A percentile compares a stretch with the other conserved stretches of the same genome.
Evolutionary conservation across 2,329 filamentous ascomycete genomes (phyloP).

Genomic region (Botrytis deweyae): DNA sequence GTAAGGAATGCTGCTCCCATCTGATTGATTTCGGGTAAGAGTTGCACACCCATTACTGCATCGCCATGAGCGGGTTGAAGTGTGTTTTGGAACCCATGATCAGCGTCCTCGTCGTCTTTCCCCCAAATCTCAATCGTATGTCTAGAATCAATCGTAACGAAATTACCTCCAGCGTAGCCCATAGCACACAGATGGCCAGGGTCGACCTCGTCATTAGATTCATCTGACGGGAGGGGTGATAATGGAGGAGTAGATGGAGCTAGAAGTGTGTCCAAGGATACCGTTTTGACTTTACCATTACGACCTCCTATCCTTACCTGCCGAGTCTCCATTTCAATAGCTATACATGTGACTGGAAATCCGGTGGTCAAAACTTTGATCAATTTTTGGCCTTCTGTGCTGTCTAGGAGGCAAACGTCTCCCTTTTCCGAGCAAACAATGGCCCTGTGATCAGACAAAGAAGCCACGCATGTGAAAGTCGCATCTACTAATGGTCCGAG

Average conservation of each 20-base stretch:
- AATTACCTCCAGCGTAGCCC: constrained; percentile 63
- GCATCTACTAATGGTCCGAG: constrained; percentile 78
- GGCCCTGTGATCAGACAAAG: constrained; percentile 70
- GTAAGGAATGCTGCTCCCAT: constrained; percentile 76
- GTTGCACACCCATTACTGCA: constrained; percentile 69
- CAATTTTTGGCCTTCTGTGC: constrained; percentile 68
- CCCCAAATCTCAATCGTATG: constrained; percentile 67
- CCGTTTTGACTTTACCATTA: constrained; percentile 46
- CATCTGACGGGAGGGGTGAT: constrained; percentile 33
- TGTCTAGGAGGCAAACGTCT: constrained; percentile 85
- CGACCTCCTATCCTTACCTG: constrained; percentile 42
- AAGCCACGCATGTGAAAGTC: constrained; percentile 76
- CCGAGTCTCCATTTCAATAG: constrained; percentile 40
- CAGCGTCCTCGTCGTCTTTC: constrained; percentile 38
- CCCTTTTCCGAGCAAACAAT: constrained; percentile 86
- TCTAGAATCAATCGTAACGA: constrained; percentile 73
- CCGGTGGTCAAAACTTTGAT: constrained; percentile 63
- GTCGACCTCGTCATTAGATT: constrained; percentile 30
- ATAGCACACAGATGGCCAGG: constrained; percentile 58
- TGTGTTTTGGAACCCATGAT: constrained; percentile 43
- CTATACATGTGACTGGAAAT: constrained; percentile 52
- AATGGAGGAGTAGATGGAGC: constrained; percentile 37
- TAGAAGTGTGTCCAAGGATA: constrained; percentile 49
- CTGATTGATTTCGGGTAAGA: constrained; percentile 59
- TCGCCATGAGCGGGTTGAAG: constrained; percentile 63